Conservation (phyloP, 106 monocot genomes). For the Dendrobium officinale region DNA sequence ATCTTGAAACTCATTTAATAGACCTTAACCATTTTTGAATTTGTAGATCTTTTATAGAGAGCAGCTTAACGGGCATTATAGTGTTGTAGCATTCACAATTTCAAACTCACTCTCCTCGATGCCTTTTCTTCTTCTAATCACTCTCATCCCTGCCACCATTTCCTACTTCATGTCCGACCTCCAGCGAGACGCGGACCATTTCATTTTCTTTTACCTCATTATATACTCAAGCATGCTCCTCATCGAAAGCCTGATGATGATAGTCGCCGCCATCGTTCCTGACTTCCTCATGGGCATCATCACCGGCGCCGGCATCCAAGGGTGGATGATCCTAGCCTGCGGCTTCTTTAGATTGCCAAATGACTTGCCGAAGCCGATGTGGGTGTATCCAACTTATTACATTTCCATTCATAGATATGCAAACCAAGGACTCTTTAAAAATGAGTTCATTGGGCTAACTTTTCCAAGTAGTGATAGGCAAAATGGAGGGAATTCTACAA, state of each 20-base stretch:
- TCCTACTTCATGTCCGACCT: conserved; percentile 16
- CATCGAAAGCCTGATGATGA: conserved; percentile 23
- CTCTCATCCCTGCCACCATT: conserved; percentile 8
- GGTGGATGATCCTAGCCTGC: conserved; percentile 3
- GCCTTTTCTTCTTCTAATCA: conserved; percentile 12
- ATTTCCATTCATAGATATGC: conserved; percentile 14
- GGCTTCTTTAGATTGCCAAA: conserved; percentile 17
- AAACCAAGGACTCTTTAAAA: conserved; percentile 20
- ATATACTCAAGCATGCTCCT: conserved; percentile 14
- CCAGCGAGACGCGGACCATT: conserved; percentile 1
- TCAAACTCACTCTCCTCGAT: conserved; percentile 17
- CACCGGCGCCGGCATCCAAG: conserved; percentile 17
- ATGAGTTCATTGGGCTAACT: conserved; percentile 15
- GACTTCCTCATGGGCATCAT: conserved; percentile 32
- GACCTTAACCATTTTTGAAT: background rate
- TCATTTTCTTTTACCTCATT: conserved; percentile 11
- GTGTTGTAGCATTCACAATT: conserved; percentile 11
- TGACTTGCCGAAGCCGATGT: conserved; percentile 14
- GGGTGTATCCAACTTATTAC: conserved; percentile 21
- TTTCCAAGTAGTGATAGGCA: conserved; percentile 1
- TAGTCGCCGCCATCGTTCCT: conserved; percentile 18
- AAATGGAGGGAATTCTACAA: background rate
- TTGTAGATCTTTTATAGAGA: conserved; percentile 15
- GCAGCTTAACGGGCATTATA: conserved; percentile 21
- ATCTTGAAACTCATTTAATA: no score